phyloP scores from a whole-genome alignment of 129 eudicot genomes.

The Chrysanthemum lavandulifolium region DNA sequence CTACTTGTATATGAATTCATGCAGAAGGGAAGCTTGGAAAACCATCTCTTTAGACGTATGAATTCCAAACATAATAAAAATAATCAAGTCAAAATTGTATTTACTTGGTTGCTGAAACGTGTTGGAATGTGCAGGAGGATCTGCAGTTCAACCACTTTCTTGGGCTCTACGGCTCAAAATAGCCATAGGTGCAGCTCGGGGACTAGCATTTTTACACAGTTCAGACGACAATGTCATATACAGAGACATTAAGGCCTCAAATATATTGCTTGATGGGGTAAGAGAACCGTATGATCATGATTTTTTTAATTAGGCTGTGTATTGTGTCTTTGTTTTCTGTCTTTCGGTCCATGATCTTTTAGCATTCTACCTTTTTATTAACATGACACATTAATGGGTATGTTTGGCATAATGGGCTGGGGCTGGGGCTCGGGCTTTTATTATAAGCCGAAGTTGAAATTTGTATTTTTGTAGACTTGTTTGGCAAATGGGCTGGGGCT shows the following conservation, averaged over 20 bases:
- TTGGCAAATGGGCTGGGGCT: no score
- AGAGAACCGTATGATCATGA: conserved; percentile 2
- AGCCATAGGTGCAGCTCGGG: conserved; percentile 85
- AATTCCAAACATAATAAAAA: not conserved
- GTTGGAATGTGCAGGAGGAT: conserved; percentile 47
- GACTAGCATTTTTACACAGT: conserved; percentile 74
- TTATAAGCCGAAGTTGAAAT: no score
- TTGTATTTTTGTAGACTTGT: no score
- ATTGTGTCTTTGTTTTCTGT: not conserved
- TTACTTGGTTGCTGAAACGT: conserved; percentile 15
- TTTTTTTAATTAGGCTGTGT: not conserved
- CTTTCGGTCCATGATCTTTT: not conserved
- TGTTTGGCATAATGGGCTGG: no score
- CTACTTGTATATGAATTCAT: conserved; percentile 83
- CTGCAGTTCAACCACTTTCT: conserved; percentile 54
- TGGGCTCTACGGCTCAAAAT: conserved; percentile 76
- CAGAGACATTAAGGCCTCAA: conserved; percentile 83
- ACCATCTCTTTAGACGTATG: conserved; percentile 90
- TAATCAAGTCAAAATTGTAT: not conserved
- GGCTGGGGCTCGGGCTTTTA: no score
- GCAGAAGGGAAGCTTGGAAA: conserved; percentile 85
- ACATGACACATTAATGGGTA: no score
- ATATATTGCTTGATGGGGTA: conserved; percentile 90
- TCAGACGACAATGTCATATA: conserved; percentile 72
- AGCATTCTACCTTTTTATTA: no score